A percentile compares a stretch with the other conserved stretches of the same genome.
Evolutionary conservation across 805 yeast genomes (phyloP).

Genomic region (Wickerhamia fluorescens): DNA sequence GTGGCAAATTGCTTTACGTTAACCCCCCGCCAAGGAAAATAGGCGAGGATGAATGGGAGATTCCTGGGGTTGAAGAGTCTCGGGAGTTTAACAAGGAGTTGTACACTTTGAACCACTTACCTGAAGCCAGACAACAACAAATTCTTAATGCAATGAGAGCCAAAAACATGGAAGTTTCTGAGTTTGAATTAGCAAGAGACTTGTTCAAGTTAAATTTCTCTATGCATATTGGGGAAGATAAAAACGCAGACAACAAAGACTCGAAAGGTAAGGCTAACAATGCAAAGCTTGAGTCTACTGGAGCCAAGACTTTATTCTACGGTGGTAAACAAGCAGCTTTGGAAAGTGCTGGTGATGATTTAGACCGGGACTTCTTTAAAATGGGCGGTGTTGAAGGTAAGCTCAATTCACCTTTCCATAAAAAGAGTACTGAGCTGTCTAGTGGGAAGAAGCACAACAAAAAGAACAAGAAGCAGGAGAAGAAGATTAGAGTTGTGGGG

Average conservation of each 20-base stretch:
- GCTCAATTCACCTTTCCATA: slow-evolving; percentile 69
- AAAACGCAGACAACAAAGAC: slow-evolving; percentile 8
- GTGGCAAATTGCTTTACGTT: slow-evolving; percentile 77
- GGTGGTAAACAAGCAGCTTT: slow-evolving; percentile 83
- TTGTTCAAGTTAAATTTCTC: slow-evolving; percentile 71
- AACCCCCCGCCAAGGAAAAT: slow-evolving; percentile 76
- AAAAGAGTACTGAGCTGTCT: slow-evolving; percentile 14
- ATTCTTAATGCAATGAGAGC: slow-evolving; percentile 54
- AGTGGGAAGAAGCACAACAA: slow-evolving; percentile 60
- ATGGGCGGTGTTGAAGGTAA: slow-evolving; percentile 60
- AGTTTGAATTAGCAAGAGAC: slow-evolving; percentile 62
- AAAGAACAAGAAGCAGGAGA: slow-evolving; percentile 63
- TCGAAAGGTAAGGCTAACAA: slow-evolving; percentile 14
- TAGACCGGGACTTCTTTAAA: slow-evolving; percentile 81
- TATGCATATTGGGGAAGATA: slow-evolving; percentile 50
- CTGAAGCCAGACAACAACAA: slow-evolving; percentile 70
- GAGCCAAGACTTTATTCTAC: slow-evolving; percentile 42
- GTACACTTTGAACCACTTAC: slow-evolving; percentile 57
- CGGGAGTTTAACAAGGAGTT: slow-evolving; percentile 65
- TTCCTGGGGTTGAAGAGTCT: slow-evolving; percentile 33
- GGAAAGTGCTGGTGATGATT: slow-evolving; percentile 69
- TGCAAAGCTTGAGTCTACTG: slow-evolving; percentile 7
- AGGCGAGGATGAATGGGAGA: slow-evolving; percentile 54
- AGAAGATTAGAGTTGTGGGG: slow-evolving; percentile 26
- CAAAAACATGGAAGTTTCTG: slow-evolving; percentile 44